Evolutionary conservation across 2,329 filamentous ascomycete genomes (phyloP), one percentile per base, ranked within the genome.

Genomic region (Cryphonectria naterciae): DNA sequence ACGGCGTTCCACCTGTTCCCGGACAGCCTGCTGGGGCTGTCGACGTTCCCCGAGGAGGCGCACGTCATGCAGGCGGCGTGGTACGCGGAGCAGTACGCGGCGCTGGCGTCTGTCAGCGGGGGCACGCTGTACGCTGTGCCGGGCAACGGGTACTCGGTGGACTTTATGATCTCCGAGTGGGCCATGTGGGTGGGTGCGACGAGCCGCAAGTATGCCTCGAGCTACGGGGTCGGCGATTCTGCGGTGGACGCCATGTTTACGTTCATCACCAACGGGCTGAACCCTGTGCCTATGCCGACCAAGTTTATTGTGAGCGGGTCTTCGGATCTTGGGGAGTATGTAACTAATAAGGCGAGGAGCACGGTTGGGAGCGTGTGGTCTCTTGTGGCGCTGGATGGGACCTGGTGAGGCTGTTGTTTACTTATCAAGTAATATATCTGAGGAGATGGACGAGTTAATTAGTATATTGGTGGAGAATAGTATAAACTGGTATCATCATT

Each of bases 331-430:
- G 69, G 69, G 10, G 60, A 43, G 25, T 71, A 65, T 37, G 65
- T 68, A 25, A 56, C 28, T 8, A 71, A 71, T 32, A 71, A 68
- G 69, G 69, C 69, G 25, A 39, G 69, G 35, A 46, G 56, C 43
- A 71, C 69, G 13, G 69, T 71, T 19, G 56, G 69, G 60, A 71
- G 69, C 25, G 65, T 71, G 4, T 71, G 69, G 69, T 32, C 69
- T 49, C 43, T 68, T 39, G 56, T 71, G 69, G 65, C 69, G 46
- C n/a, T 68, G 60, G 60, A 68, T 46, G 69, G 69, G 78, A 7
- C 37, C 25, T 68, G 67, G 67, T 68, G 43, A 75, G 43, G 32
- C 32, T 32, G 32, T 32, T 32, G 32, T 32, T 32, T 32, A 32
- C 32, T 32, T 32, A 32, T 32, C 2, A 39, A 58, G 22, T 49